These are phyloP conservation scores for Neoboletus magnificus DNA, from an alignment of 768 basidiomycete species.

Conservation along the genomic window DNA sequence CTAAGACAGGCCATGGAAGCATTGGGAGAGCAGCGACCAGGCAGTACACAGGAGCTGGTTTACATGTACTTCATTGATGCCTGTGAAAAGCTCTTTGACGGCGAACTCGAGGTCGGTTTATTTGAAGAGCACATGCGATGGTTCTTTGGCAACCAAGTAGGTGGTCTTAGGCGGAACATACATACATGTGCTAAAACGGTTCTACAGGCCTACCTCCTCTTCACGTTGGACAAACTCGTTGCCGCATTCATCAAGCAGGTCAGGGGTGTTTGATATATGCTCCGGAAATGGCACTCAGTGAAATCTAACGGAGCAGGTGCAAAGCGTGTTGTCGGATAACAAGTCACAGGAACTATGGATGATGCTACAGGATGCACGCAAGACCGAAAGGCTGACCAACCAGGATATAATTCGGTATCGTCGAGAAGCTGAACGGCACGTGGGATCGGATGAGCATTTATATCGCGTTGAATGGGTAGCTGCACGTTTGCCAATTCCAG, in stretches of 20 bases:
- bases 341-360: slow-evolving; percentile 85
- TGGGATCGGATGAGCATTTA: slow-evolving; percentile 71
- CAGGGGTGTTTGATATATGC: slow-evolving; percentile 1
- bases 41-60: slow-evolving; percentile 59
- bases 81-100: slow-evolving; percentile 91
- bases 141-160: slow-evolving; percentile 86
- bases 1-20: slow-evolving; percentile 64
- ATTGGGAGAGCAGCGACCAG: slow-evolving; percentile 47
- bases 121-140: slow-evolving; percentile 96
- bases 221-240: slow-evolving; percentile 92
- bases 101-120: slow-evolving; percentile 84
- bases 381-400: slow-evolving; percentile 47
- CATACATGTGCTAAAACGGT: slow-evolving; percentile 15
- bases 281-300: background rate
- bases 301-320: slow-evolving; percentile 54
- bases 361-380: slow-evolving; percentile 64
- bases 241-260: slow-evolving; percentile 91
- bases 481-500: slow-evolving; percentile 7
- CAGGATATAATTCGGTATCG: slow-evolving; percentile 76
- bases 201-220: slow-evolving; percentile 82
- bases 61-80: slow-evolving; percentile 88
- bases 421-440: slow-evolving; percentile 72
- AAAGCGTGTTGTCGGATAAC: slow-evolving; percentile 78
- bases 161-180: slow-evolving; percentile 8
- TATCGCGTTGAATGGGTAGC: slow-evolving; percentile 80